Evolutionary conservation across 768 basidiomycete genomes (phyloP).

Genomic region (Podaxis sp.): DNA sequence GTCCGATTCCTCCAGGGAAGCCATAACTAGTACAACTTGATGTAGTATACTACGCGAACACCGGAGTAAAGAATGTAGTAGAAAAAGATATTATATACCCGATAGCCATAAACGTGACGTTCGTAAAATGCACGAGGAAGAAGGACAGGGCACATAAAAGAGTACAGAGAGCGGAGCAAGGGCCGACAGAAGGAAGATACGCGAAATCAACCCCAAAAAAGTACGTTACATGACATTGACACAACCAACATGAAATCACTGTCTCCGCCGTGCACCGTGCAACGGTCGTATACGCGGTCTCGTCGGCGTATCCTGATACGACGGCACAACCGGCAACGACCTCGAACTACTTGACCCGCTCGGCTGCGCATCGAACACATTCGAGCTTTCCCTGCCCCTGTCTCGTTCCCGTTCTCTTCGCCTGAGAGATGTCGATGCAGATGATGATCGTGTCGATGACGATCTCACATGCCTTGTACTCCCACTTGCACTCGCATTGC

Average conservation of each 20-base stretch:
- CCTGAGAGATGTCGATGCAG: background rate
- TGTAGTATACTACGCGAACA: too few species aligned
- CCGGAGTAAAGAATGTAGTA: too few species aligned
- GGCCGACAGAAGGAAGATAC: too few species aligned
- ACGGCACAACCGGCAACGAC: conserved; percentile 24
- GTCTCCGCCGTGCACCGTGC: background rate
- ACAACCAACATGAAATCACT: background rate
- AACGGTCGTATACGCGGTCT: conserved; percentile 49
- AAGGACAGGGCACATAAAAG: too few species aligned
- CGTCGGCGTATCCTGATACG: conserved; percentile 56
- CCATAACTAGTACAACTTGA: too few species aligned
- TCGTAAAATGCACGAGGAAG: too few species aligned
- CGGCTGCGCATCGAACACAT: background rate
- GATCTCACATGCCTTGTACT: background rate
- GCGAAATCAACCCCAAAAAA: too few species aligned
- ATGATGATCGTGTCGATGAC: background rate
- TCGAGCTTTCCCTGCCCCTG: background rate
- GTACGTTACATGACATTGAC: too few species aligned
- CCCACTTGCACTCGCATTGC: background rate
- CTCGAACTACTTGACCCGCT: conserved; percentile 11
- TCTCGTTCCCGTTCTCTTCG: conserved; percentile 4
- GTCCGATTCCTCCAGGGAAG: too few species aligned
- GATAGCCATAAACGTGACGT: too few species aligned
- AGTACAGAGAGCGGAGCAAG: too few species aligned
- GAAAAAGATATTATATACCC: too few species aligned